Base-by-base conservation (phyloP, 257 asterid species). In the Capsicum pubescens region DNA sequence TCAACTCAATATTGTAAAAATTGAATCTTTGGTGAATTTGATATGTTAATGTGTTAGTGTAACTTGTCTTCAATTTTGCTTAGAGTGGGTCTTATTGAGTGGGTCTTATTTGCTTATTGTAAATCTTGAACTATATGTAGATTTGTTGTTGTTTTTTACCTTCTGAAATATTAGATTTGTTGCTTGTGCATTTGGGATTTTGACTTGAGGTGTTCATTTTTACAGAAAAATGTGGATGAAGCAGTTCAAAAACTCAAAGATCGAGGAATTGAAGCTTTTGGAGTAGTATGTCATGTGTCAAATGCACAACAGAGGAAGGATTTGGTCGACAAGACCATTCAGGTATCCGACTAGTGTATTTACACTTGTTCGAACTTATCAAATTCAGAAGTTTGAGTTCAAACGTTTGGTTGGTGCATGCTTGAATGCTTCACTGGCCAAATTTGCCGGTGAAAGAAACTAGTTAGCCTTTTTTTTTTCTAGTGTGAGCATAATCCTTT, bases 161-260 rank as follows among this genome's bases (percentile, higher is more conserved):
- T 26, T 26, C 32, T 26, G 32, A 26, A 26, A 26, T 26, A 26
- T 26, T 26, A 26, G 32, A 26, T 26, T 26, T 26, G 32, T 68
- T 68, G 7, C 13, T 21, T 50, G 5, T 50, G 46, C 61, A 3
- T 21, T 52, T 52, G 46, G 61, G 21, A 21, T 76, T 7, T 74
- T 74, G 61, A 74, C 21, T 74, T 50, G 60, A 3, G 3, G 60
- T 36, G n/a, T 74, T 21, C n/a, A 11, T 19, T 48, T 13, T 69
- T 86, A 90, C 90, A 94, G 99, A 91, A 89, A 86, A 94, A 95
- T 84, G 99, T 94, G 55, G 98, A 95, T 79, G 97, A 91, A 85
- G 97, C 98, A 7, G 98, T 91, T 78, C 92, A 90, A 77, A 88
- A 86, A 87, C 97, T 95, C 1, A 89, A 70, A 39, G 88, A 84